phyloP scores from a whole-genome alignment of 306 rosid species.

The Cicer arietinum region DNA sequence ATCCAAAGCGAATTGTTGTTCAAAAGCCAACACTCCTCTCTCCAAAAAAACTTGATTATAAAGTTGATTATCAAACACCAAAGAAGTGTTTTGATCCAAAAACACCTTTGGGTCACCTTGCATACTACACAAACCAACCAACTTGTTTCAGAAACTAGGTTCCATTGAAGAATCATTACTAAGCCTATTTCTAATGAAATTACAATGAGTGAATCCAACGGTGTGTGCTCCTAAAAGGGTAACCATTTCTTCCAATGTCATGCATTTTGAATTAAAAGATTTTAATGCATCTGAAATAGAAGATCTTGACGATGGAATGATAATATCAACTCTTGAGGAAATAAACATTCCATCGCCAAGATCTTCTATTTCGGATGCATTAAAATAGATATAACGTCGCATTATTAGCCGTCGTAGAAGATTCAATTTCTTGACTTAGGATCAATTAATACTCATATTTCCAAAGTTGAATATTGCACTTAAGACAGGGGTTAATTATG shows the following conservation, averaged over 20 bases:
- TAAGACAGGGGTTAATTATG: no score
- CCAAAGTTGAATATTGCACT: no score
- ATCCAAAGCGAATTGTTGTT: slow-evolving; percentile 59
- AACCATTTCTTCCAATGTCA: slow-evolving; percentile 60
- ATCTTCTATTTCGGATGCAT: no score
- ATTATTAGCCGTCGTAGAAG: no score
- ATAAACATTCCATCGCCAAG: slow-evolving; percentile 47
- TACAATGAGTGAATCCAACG: slow-evolving; percentile 59
- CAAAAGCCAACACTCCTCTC: slow-evolving; percentile 56
- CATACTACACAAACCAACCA: slow-evolving; percentile 25
- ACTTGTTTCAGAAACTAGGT: slow-evolving; percentile 37
- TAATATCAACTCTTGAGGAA: slow-evolving; percentile 27
- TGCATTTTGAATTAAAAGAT: slow-evolving; percentile 41
- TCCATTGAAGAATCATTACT: slow-evolving; percentile 54
- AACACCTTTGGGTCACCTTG: neutral
- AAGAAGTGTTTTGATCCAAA: slow-evolving; percentile 61
- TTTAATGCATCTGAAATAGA: slow-evolving; percentile 33
- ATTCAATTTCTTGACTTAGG: no score
- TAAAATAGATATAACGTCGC: no score
- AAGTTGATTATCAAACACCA: slow-evolving; percentile 52
- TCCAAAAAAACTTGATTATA: slow-evolving; percentile 44
- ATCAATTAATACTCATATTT: no score
- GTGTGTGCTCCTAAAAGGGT: slow-evolving; percentile 73
- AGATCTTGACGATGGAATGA: slow-evolving; percentile 52
- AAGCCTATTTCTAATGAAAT: slow-evolving; percentile 49